Percentiles rank a stretch among this genome's conserved stretches.
Evolutionary conservation across 441 rosid species (phyloP).

Genomic region (Iberis amara): DNA sequence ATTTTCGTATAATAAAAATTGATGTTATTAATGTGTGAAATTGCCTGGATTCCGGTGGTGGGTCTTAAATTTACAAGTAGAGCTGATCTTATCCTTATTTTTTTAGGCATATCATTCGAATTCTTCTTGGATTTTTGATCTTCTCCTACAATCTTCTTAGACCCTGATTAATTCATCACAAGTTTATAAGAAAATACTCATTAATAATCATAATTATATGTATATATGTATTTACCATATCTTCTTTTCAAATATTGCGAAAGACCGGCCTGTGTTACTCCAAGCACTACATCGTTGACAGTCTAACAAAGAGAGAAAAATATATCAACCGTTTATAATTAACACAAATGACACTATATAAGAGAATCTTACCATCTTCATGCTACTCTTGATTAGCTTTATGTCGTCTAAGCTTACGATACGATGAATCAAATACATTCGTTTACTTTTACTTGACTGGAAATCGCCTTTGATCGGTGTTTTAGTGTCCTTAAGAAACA

Average conservation of each 20-base stretch:
- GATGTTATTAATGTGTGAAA: background rate
- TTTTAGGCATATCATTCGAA: slow-evolving; percentile 27
- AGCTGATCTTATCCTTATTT: slow-evolving; percentile 46
- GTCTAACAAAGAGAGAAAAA: slow-evolving; percentile 35
- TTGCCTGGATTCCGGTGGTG: slow-evolving; percentile 52
- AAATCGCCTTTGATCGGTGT: slow-evolving; percentile 35
- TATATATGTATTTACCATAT: slow-evolving; percentile 33
- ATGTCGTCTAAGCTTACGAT: slow-evolving; percentile 31
- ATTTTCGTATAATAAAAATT: too few relatives aligned
- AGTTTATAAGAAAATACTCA: background rate
- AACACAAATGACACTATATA: background rate
- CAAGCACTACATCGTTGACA: slow-evolving; percentile 56
- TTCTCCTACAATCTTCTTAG: slow-evolving; percentile 17
- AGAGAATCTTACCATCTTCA: slow-evolving; percentile 27
- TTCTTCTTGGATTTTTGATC: slow-evolving; percentile 6
- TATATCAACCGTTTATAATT: background rate
- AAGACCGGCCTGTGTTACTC: slow-evolving; percentile 58
- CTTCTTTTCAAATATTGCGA: slow-evolving; percentile 44
- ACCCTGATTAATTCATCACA: slow-evolving; percentile 18
- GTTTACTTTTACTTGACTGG: slow-evolving; percentile 1
- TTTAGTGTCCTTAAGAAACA: slow-evolving; percentile 34
- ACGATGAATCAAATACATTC: slow-evolving; percentile 28
- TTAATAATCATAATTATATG: background rate
- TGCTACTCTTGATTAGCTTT: slow-evolving; percentile 29
- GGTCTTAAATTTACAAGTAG: slow-evolving; percentile 54